These are phyloP conservation scores for Telfairia occidentalis DNA, from an alignment of 331 rosid species.

Conservation along the genomic window DNA sequence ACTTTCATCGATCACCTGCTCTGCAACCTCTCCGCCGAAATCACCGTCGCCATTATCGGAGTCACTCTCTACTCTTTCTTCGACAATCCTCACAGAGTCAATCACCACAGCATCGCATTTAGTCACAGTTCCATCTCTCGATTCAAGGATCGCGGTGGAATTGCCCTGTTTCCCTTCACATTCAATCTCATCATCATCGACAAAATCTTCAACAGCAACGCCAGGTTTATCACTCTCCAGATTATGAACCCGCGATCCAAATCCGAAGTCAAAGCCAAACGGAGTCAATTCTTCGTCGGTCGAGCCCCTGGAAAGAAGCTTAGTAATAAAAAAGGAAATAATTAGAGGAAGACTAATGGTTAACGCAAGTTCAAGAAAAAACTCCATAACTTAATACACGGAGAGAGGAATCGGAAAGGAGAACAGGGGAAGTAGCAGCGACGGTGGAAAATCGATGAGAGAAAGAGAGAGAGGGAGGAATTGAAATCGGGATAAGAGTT, in stretches of 20 bases:
- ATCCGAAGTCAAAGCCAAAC: slow-evolving; percentile 11
- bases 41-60: not conserved
- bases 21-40: not conserved
- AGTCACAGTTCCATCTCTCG: slow-evolving; percentile 9
- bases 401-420: not conserved
- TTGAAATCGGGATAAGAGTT: not conserved
- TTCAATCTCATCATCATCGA: slow-evolving; percentile 18
- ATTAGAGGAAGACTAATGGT: slow-evolving; percentile 31
- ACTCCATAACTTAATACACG: slow-evolving; percentile 28
- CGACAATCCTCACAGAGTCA: slow-evolving; percentile 14
- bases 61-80: slow-evolving; percentile 3
- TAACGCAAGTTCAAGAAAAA: slow-evolving; percentile 28
- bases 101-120: not conserved
- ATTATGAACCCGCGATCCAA: slow-evolving; percentile 17
- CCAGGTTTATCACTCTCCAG: slow-evolving; percentile 18
- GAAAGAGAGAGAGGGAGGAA: not conserved
- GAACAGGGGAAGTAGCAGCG: not conserved
- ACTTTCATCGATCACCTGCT: slow-evolving; percentile 18
- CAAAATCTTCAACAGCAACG: slow-evolving; percentile 23
- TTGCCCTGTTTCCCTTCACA: slow-evolving; percentile 14
- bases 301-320: slow-evolving; percentile 21
- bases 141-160: slow-evolving; percentile 13
- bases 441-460: not conserved
- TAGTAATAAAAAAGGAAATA: slow-evolving; percentile 27
- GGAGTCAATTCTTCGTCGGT: slow-evolving; percentile 1